Evolutionary conservation across 768 basidiomycete species (phyloP).

Genomic region (Rossbeevera mucosa): DNA sequence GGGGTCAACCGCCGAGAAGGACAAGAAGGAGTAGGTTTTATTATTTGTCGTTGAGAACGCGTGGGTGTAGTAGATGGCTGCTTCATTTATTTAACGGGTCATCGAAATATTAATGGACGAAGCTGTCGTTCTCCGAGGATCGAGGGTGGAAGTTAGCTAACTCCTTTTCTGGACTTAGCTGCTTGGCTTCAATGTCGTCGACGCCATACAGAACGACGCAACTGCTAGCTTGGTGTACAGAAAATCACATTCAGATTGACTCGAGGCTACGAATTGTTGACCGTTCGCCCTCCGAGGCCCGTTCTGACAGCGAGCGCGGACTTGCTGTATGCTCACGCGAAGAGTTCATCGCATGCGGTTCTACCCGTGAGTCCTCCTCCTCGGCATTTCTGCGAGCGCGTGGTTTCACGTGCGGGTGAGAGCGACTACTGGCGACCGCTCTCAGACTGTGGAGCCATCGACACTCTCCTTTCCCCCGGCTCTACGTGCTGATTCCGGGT

Average conservation of each 20-base stretch:
- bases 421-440: not conserved
- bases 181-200: conserved; percentile 19
- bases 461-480: not conserved
- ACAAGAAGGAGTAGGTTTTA: conserved; percentile 27
- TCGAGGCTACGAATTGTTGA: conserved; percentile 36
- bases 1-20: conserved; percentile 20
- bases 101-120: conserved; percentile 3
- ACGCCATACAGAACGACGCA: conserved; percentile 10
- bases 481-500: conserved; percentile 4
- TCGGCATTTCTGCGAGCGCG: conserved; percentile 3
- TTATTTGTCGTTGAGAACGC: conserved; percentile 1
- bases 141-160: conserved; percentile 15
- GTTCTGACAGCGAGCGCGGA: conserved; percentile 8
- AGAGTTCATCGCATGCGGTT: conserved; percentile 17
- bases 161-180: conserved; percentile 21
- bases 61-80: not conserved
- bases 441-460: conserved; percentile 3
- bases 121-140: not conserved
- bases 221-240: conserved; percentile 47
- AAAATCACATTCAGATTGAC: conserved; percentile 46
- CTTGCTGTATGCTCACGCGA: conserved; percentile 24
- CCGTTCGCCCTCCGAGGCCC: not conserved
- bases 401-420: conserved; percentile 1
- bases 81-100: conserved; percentile 6
- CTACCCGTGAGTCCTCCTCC: conserved; percentile 26